Percentiles rank a stretch among this genome's conserved stretches.
Conservation (phyloP, 305 asterid species). For the Withania somnifera region DNA sequence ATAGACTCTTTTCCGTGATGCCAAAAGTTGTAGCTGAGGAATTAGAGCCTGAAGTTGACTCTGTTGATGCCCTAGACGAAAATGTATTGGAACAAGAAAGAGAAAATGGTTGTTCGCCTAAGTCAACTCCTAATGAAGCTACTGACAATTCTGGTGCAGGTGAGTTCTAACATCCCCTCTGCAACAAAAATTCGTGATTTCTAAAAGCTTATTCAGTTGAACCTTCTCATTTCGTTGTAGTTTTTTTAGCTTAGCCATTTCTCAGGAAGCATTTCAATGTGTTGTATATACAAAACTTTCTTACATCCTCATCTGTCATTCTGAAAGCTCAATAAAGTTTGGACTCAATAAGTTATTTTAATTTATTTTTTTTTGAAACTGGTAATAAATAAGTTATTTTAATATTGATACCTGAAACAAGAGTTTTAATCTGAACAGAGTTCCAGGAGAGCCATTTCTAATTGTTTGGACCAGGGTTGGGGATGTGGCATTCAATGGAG, state of each 20-base stretch:
- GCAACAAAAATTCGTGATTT: not conserved
- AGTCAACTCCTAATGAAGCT: slow-evolving; percentile 31
- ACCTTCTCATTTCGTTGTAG: not conserved
- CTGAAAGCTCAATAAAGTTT: not conserved
- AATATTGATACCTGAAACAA: not conserved
- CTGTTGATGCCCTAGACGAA: slow-evolving; percentile 22
- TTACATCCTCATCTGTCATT: not conserved
- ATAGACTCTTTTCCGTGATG: slow-evolving; percentile 37
- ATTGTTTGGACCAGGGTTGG: not conserved
- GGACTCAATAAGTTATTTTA: not conserved
- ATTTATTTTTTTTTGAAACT: no score
- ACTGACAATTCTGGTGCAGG: slow-evolving; percentile 48
- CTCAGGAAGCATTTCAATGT: not conserved
- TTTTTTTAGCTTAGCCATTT: not conserved
- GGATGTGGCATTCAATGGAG: not conserved
- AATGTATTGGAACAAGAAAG: slow-evolving; percentile 17
- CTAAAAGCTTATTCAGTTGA: not conserved
- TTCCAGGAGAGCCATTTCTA: not conserved
- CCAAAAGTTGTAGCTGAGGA: slow-evolving; percentile 78
- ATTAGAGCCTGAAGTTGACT: slow-evolving; percentile 35
- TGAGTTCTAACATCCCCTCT: slow-evolving; percentile 14
- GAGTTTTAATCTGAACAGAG: not conserved
- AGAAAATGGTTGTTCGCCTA: slow-evolving; percentile 30
- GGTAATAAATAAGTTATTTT: slow-evolving; percentile 2
- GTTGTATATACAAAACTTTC: not conserved